Conservation (phyloP, 2,329 filamentous ascomycete species). For the Kalmusia sp. region DNA sequence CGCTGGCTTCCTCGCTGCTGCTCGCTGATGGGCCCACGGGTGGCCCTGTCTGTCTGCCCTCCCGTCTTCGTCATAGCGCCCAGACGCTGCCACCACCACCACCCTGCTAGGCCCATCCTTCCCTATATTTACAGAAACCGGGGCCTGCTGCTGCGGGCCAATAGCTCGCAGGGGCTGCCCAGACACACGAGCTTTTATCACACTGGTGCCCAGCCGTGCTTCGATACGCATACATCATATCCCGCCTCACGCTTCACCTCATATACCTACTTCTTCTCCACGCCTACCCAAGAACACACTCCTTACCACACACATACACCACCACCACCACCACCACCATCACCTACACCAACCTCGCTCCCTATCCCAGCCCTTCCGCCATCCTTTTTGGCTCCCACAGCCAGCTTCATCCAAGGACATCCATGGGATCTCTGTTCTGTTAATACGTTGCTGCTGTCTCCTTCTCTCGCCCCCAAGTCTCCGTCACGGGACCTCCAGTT, state of each 20-base stretch:
- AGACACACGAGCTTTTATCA: slow-evolving; percentile 33
- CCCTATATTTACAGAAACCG: slow-evolving; percentile 47
- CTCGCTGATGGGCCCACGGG: slow-evolving; percentile 37
- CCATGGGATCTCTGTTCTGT: slow-evolving; percentile 18
- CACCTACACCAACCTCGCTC: slow-evolving; percentile 18
- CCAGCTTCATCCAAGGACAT: slow-evolving; percentile 13
- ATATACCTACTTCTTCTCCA: slow-evolving; percentile 22
- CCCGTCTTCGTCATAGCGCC: slow-evolving; percentile 48
- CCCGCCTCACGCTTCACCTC: slow-evolving; percentile 38
- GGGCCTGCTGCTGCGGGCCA: slow-evolving; percentile 35
- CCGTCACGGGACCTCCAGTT: slow-evolving; percentile 10
- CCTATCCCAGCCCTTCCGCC: slow-evolving; percentile 19
- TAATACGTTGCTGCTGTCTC: slow-evolving; percentile 26
- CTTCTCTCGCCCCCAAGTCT: slow-evolving; percentile 9
- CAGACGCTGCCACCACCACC: too few relatives aligned
- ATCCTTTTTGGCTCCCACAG: slow-evolving; percentile 17
- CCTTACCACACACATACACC: slow-evolving; percentile 24
- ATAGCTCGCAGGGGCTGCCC: slow-evolving; percentile 28
- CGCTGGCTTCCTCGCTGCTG: too few relatives aligned
- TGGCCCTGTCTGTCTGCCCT: slow-evolving; percentile 40
- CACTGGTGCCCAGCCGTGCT: slow-evolving; percentile 44
- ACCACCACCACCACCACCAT: slow-evolving; percentile 16
- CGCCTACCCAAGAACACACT: slow-evolving; percentile 26
- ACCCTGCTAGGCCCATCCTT: slow-evolving; percentile 41
- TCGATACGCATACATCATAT: slow-evolving; percentile 44